Evolutionary conservation across 805 yeast species (phyloP).

Genomic region (Sungouiella thailandica): DNA sequence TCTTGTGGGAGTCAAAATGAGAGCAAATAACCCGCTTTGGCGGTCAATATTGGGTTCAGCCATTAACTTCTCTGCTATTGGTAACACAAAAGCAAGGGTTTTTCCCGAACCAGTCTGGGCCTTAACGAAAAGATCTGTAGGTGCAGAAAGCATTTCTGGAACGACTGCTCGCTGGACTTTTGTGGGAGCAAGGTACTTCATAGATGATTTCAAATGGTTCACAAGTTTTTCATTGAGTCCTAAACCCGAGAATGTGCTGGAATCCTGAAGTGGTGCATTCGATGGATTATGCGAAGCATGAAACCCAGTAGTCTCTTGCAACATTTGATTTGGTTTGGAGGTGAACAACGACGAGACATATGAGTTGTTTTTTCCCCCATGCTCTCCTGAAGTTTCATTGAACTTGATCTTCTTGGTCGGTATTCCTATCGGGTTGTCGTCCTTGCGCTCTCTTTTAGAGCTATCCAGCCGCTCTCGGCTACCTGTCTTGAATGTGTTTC

Average conservation of each 20-base stretch:
- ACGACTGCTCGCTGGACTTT: constrained; percentile 78
- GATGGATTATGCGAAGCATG: constrained; percentile 51
- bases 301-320: constrained; percentile 46
- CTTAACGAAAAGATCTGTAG: constrained; percentile 76
- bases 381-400: constrained; percentile 46
- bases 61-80: constrained; percentile 73
- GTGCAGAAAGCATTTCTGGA: constrained; percentile 45
- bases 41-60: constrained; percentile 45
- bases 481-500: constrained; percentile 1
- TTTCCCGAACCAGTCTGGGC: constrained; percentile 99
- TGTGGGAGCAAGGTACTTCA: constrained; percentile 68
- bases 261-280: constrained; percentile 78
- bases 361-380: constrained; percentile 54
- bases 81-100: constrained; percentile 81
- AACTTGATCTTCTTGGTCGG: constrained; percentile 35
- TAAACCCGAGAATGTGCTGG: constrained; percentile 64
- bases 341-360: constrained; percentile 82
- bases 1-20: constrained; percentile 89
- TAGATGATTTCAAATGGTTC: constrained; percentile 49
- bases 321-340: constrained; percentile 42
- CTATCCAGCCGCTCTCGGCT: no score
- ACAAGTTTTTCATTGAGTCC: constrained; percentile 57
- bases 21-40: constrained; percentile 79
- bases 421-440: constrained; percentile 6
- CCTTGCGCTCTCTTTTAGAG: constrained; percentile 4